A percentile compares a stretch with the other conserved stretches of the same genome.
phyloP scores from a whole-genome alignment of 495 filamentous ascomycete genomes.

The Corynascus novoguineensis region DNA sequence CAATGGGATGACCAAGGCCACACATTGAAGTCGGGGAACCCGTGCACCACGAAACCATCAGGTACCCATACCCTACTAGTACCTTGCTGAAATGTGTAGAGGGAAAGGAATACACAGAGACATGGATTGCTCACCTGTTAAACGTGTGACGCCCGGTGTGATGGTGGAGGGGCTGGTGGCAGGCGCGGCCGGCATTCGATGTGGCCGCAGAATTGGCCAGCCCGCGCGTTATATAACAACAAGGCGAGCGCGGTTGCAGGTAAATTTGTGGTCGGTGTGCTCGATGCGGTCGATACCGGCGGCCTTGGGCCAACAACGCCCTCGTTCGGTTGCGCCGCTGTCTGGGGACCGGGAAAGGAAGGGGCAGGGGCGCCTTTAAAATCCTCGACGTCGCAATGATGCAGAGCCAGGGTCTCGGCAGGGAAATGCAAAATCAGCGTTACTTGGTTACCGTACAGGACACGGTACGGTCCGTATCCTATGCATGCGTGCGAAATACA shows the following conservation, averaged over 20 bases:
- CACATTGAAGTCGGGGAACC: no score
- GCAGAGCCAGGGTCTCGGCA: neutral
- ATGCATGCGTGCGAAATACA: neutral
- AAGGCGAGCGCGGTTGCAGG: constrained; percentile 5
- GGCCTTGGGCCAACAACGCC: constrained; percentile 11
- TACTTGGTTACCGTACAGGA: neutral
- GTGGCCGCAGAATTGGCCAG: constrained; percentile 4
- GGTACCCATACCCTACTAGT: no score
- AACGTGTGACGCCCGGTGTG: neutral
- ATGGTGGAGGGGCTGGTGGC: neutral
- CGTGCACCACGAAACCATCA: no score
- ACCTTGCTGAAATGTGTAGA: neutral
- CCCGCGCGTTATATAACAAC: constrained; percentile 4
- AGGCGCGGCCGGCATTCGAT: constrained; percentile 3
- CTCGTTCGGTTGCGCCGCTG: constrained; percentile 7
- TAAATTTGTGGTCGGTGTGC: constrained; percentile 7
- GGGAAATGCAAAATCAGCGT: constrained; percentile 1
- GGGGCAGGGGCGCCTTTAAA: constrained; percentile 11
- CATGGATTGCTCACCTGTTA: constrained; percentile 8
- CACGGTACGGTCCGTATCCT: neutral
- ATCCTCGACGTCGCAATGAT: constrained; percentile 12
- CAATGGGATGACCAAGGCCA: no score
- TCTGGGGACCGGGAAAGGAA: constrained; percentile 7
- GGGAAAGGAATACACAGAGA: neutral
- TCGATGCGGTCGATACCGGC: constrained; percentile 7